These are phyloP conservation scores for Candida ficus DNA, from an alignment of 805 yeast genomes.

Conservation along the genomic window DNA sequence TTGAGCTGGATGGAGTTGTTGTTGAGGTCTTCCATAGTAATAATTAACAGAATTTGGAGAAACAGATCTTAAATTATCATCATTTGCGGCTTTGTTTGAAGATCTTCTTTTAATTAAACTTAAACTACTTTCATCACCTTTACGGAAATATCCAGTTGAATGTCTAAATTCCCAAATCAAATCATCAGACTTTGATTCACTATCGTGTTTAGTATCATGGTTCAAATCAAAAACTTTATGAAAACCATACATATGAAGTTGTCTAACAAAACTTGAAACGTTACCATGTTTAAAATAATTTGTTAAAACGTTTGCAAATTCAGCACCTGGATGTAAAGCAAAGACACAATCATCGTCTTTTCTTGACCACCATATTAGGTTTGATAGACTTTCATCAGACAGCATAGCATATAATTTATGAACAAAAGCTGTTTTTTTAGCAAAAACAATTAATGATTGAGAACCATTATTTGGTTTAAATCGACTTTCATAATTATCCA, in stretches of 20 bases:
- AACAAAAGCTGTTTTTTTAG: conserved; percentile 46
- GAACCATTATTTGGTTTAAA: neutral
- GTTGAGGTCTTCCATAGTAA: too few species aligned
- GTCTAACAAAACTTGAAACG: conserved; percentile 89
- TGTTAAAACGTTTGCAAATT: conserved; percentile 56
- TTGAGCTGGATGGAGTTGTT: conserved; percentile 8
- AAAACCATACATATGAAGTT: conserved; percentile 94
- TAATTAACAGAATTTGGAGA: neutral
- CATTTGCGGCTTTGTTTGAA: conserved; percentile 16
- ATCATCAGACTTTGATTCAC: conserved; percentile 14
- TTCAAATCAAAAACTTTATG: conserved; percentile 54
- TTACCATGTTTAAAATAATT: conserved; percentile 90
- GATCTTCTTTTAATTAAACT: conserved; percentile 62
- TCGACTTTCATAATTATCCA: neutral
- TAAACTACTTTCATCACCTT: conserved; percentile 65
- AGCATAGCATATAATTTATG: conserved; percentile 61
- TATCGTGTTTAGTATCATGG: conserved; percentile 10
- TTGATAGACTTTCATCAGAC: conserved; percentile 45
- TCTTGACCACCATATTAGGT: conserved; percentile 62
- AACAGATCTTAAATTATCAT: conserved; percentile 14
- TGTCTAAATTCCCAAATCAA: conserved; percentile 77
- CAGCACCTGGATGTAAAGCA: conserved; percentile 59
- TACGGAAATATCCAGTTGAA: conserved; percentile 61
- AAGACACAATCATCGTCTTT: conserved; percentile 43
- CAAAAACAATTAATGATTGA: neutral